Base-by-base conservation (phyloP, 2,329 filamentous ascomycete species). In the Corniculantispora saksenae region DNA sequence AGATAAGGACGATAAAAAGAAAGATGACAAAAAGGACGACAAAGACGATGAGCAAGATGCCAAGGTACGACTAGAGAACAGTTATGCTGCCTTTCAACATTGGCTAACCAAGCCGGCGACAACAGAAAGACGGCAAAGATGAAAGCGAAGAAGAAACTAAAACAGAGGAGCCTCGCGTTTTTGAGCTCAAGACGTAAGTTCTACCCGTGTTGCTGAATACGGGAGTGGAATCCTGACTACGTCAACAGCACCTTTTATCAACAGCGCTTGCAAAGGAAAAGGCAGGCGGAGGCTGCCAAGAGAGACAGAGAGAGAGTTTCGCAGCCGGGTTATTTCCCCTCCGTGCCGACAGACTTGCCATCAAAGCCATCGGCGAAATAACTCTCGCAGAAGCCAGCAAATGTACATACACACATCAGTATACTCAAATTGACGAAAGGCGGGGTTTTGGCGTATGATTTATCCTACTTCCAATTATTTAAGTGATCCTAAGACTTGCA, bases 311-410 rank as follows among this genome's bases (percentile, higher is more conserved):
- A 97, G 75, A 87, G 93, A 53, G 77, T 97, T 66, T 89, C 87
- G 68, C 90, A 93, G 73, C 91, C 93, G 1, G 86, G 84, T 29
- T 86, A 91, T 66, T 98, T 98, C 73, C 95, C 95, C 1, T 91
- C 91, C 50, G 93, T 95, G 1, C 94, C 94, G 2, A 91, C 86
- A 60, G 85, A 85, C 48, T 72, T 80, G 9, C 84, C 84, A 0
- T 56, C 61, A 38, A 63, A 63, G 17, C 38, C 38, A 1, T 95
- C 94, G 2, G 91, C 86, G 60, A 85, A 85, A 48, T 72, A 80
- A 8, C 84, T 84, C 1, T 56, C 61, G 15, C 55, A 56, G 38
- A 56, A 51, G 17, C 4, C 0, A 12, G 21, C 12, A 2, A 13
- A 29, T 45, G 38, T 57, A 57, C 15, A 57, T 45, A 51, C 6